These are phyloP conservation scores for Irpex sp. DNA, from an alignment of 1,284 basidiomycete genomes.

Conservation along the genomic window DNA sequence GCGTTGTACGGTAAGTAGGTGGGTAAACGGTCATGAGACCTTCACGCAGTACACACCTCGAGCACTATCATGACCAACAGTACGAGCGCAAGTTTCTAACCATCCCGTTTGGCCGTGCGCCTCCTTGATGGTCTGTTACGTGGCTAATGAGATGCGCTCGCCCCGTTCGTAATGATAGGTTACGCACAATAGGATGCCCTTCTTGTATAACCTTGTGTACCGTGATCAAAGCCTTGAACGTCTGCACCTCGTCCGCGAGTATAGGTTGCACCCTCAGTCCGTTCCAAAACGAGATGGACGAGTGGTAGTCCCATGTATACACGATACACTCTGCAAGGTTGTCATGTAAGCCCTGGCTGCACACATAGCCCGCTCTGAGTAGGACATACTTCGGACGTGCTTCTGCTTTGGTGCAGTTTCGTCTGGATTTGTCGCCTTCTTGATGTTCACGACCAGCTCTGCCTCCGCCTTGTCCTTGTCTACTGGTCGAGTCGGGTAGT, in stretches of 20 bases:
- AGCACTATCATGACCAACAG: conserved; percentile 73
- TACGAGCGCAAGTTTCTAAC: conserved; percentile 92
- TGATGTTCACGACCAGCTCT: conserved; percentile 89
- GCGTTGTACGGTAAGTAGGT: conserved; percentile 1
- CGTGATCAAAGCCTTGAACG: conserved; percentile 93
- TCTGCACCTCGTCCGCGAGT: conserved; percentile 90
- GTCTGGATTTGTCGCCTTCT: conserved; percentile 92
- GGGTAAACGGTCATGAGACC: not conserved
- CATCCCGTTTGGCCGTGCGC: conserved; percentile 94
- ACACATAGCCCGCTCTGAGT: not conserved
- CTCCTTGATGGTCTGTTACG: conserved; percentile 81
- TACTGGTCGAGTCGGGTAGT: conserved; percentile 92
- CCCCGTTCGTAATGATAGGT: not conserved
- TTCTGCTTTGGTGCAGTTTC: conserved; percentile 95
- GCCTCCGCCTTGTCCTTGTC: conserved; percentile 95
- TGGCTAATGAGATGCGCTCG: not conserved
- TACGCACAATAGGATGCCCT: conserved; percentile 83
- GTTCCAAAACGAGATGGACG: conserved; percentile 96
- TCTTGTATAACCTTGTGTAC: conserved; percentile 96
- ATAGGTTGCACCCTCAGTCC: conserved; percentile 93
- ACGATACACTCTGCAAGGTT: conserved; percentile 79
- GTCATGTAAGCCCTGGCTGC: not conserved
- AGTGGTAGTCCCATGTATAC: conserved; percentile 97
- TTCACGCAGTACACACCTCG: conserved; percentile 48
- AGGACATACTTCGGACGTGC: conserved; percentile 85